phyloP scores from a whole-genome alignment of 2,329 filamentous ascomycete species.

The Scedosporium apiospermum region DNA sequence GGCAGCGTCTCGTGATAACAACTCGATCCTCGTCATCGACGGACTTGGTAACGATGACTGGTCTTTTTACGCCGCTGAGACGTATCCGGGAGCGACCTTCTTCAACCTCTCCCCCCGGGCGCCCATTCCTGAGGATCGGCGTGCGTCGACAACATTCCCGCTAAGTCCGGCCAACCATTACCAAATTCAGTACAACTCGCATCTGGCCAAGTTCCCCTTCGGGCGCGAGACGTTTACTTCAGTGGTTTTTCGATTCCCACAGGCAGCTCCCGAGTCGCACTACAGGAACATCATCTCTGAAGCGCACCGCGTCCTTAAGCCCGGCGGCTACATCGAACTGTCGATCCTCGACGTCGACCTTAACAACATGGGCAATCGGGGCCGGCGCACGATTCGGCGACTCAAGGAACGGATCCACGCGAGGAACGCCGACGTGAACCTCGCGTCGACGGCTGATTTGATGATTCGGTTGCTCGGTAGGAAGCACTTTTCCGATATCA shows the following conservation, averaged over 20 bases:
- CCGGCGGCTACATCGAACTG: slow-evolving; percentile 71
- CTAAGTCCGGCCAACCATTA: slow-evolving; percentile 60
- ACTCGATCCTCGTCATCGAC: slow-evolving; percentile 66
- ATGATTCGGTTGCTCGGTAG: slow-evolving; percentile 59
- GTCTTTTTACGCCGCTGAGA: slow-evolving; percentile 78
- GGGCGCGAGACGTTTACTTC: slow-evolving; percentile 65
- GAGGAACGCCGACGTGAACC: slow-evolving; percentile 47
- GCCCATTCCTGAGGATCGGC: slow-evolving; percentile 35
- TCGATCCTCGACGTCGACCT: slow-evolving; percentile 71
- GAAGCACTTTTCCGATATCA: slow-evolving; percentile 62
- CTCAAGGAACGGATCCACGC: slow-evolving; percentile 63
- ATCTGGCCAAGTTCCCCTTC: slow-evolving; percentile 62
- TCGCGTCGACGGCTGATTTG: slow-evolving; percentile 50
- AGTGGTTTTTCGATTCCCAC: slow-evolving; percentile 69
- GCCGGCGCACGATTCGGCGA: slow-evolving; percentile 57
- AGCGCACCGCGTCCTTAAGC: slow-evolving; percentile 66
- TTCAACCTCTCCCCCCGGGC: slow-evolving; percentile 63
- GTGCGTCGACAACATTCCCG: slow-evolving; percentile 36
- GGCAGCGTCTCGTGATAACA: slow-evolving; percentile 33
- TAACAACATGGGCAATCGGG: slow-evolving; percentile 69
- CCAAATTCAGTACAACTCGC: slow-evolving; percentile 59
- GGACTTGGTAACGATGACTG: slow-evolving; percentile 81
- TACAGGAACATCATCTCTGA: slow-evolving; percentile 66
- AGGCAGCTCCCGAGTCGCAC: slow-evolving; percentile 55
- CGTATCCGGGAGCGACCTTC: slow-evolving; percentile 64